Percentiles rank a stretch among this genome's conserved stretches.
These are phyloP conservation scores for Tolypocladium tundrense DNA, from an alignment of 2,329 filamentous ascomycete genomes.

Conservation along the genomic window DNA sequence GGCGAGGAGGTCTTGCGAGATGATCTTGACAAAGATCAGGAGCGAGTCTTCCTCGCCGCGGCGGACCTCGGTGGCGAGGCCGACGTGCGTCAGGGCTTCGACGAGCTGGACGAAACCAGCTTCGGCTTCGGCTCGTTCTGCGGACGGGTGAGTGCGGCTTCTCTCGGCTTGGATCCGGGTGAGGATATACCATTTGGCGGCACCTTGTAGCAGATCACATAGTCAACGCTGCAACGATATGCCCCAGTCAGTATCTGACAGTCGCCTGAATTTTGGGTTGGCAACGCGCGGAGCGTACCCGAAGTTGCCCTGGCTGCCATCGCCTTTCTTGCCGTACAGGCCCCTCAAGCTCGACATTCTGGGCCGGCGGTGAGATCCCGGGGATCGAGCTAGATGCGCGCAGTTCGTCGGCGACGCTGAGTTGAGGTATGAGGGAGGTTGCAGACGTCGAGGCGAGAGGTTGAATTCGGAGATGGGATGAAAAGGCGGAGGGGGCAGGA, in stretches of 20 bases:
- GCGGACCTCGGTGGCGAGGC: constrained; percentile 82
- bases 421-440: background rate
- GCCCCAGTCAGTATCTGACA: constrained; percentile 2
- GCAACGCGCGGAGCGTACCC: constrained; percentile 18
- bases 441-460: background rate
- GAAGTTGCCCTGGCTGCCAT: constrained; percentile 25
- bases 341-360: constrained; percentile 23
- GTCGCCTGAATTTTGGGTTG: no score
- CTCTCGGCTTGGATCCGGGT: background rate
- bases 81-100: constrained; percentile 62
- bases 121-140: constrained; percentile 60
- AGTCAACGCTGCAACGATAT: constrained; percentile 58
- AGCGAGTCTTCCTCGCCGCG: constrained; percentile 65
- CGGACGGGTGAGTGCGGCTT: background rate
- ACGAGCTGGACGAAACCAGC: constrained; percentile 71
- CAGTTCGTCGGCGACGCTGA: background rate
- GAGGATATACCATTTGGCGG: constrained; percentile 49
- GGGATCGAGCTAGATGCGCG: background rate
- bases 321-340: constrained; percentile 19
- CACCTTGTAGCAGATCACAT: constrained; percentile 73
- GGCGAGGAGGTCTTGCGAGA: constrained; percentile 62
- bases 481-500: background rate
- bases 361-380: background rate
- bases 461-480: background rate
- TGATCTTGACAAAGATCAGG: constrained; percentile 73